Evolutionary conservation across 2,329 filamentous ascomycete genomes (phyloP).

Genomic region (Fusarium sp.): DNA sequence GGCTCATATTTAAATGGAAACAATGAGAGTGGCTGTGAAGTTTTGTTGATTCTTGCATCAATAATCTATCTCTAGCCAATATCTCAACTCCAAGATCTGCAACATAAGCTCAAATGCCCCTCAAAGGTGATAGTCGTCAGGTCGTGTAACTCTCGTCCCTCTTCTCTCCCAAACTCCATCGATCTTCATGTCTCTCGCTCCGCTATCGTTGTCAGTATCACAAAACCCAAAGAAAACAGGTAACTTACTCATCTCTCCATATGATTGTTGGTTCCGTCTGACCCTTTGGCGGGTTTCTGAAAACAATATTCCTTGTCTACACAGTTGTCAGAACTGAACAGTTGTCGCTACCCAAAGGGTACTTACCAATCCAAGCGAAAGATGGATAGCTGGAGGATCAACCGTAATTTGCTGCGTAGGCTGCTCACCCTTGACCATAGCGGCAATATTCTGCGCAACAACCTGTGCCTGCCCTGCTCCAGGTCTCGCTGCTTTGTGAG

Average conservation of each 20-base stretch:
- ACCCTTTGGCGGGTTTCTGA: constrained; percentile 42
- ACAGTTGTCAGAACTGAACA: background rate
- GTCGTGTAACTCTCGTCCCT: constrained; percentile 35
- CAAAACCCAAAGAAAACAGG: accelerated
- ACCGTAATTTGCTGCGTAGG: constrained; percentile 27
- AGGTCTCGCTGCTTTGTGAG: constrained; percentile 44
- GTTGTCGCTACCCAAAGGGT: accelerated
- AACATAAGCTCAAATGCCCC: too few species aligned
- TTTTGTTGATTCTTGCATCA: too few species aligned
- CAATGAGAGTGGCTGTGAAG: too few species aligned
- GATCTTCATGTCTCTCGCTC: constrained; percentile 43
- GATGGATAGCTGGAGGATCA: constrained; percentile 42
- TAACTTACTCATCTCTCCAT: constrained; percentile 45
- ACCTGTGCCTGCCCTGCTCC: constrained; percentile 40
- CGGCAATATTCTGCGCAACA: constrained; percentile 43
- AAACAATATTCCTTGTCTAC: constrained; percentile 47
- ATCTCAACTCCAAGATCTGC: too few species aligned
- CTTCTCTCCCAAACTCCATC: constrained; percentile 43
- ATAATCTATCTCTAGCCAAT: too few species aligned
- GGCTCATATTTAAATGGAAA: too few species aligned
- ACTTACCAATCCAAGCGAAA: constrained; percentile 44
- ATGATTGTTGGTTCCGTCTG: constrained; percentile 38
- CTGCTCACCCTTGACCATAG: constrained; percentile 36
- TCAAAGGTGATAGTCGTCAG: constrained; percentile 44
- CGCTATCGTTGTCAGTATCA: constrained; percentile 11